Conservation (phyloP, 495 filamentous ascomycete species). For the Aspergillus indologenus region DNA sequence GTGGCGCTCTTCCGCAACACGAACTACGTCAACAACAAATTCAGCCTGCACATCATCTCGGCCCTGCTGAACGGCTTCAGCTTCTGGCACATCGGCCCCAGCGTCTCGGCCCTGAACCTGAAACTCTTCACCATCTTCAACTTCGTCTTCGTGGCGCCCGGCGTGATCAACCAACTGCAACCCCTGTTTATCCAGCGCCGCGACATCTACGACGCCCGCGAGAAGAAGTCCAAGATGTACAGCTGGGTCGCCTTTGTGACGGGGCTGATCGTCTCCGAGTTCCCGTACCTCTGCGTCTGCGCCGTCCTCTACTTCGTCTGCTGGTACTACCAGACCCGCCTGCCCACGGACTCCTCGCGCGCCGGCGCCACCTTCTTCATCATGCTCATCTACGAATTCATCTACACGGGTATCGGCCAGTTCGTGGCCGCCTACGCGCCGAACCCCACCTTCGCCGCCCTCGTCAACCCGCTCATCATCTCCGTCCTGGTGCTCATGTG, state of each 20-base stretch:
- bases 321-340: slow-evolving; percentile 50
- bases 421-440: slow-evolving; percentile 59
- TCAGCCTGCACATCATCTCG: slow-evolving; percentile 37
- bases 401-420: slow-evolving; percentile 58
- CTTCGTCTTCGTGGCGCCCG: slow-evolving; percentile 49
- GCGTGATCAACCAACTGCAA: slow-evolving; percentile 50
- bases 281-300: slow-evolving; percentile 51
- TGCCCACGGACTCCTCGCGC: slow-evolving; percentile 37
- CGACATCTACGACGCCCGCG: slow-evolving; percentile 49
- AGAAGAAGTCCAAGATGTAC: slow-evolving; percentile 54
- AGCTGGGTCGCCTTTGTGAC: slow-evolving; percentile 54
- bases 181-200: slow-evolving; percentile 53
- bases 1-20: slow-evolving; percentile 58
- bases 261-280: slow-evolving; percentile 48
- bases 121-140: slow-evolving; percentile 48
- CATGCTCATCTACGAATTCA: slow-evolving; percentile 51
- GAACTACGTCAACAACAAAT: slow-evolving; percentile 64
- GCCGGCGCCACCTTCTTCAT: slow-evolving; percentile 56
- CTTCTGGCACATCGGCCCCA: slow-evolving; percentile 37
- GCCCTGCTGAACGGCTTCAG: slow-evolving; percentile 44
- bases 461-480: slow-evolving; percentile 55
- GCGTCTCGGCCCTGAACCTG: slow-evolving; percentile 29
- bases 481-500: slow-evolving; percentile 57
- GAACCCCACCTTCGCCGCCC: slow-evolving; percentile 52
- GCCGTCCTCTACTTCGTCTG: slow-evolving; percentile 48